Base-by-base conservation (phyloP, 768 basidiomycete species). In the Tricholoma saponaceum region DNA sequence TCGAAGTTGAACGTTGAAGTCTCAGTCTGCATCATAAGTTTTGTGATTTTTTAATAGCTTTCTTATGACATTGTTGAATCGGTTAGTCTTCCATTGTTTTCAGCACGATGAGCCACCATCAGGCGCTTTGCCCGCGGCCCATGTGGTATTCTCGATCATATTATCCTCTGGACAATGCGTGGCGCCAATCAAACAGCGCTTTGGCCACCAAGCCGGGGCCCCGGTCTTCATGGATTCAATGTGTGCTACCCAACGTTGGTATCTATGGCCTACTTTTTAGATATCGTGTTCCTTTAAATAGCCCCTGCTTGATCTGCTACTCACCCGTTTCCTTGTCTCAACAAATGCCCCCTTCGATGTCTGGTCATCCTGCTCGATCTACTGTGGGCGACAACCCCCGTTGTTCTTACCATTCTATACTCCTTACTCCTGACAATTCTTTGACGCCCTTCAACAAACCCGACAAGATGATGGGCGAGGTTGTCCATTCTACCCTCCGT, bases 141-240 rank as follows among this genome's bases (percentile, higher is more conserved):
- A 49, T 56, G n/a, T 49, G 46, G 16, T 18, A 14, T 35, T 37
- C 18, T 37, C 30, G n/a, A 9, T 30, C 47, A 18, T 12, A 22
- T 13, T 25, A 50, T 37, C 28, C 35, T 22, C 35, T 41, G 50
- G 44, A 61, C 54, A 61, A 61, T 61, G 54, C 26, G 16, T 43
- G 56, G 35, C 54, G 57, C 57, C 57, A 49, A 58, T 30, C 47
- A 58, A 8, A 52, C 57, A 33, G 49, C 44, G 54, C 33, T 49
- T 25, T 43, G 26, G 28, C 47, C 47, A 50, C 26, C 47, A 18
- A 18, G n/a, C 47, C 26, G 8, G 30, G 47, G 44, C 22, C 44
- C 20, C 39, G 39, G 39, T 39, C 32, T 39, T 52, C 43, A 51
- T 47, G 20, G 51, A 49, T 25, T 55, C 58, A 58, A 47, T 58